Conservation (phyloP, 345 rosid species). For the Acer campestre region DNA sequence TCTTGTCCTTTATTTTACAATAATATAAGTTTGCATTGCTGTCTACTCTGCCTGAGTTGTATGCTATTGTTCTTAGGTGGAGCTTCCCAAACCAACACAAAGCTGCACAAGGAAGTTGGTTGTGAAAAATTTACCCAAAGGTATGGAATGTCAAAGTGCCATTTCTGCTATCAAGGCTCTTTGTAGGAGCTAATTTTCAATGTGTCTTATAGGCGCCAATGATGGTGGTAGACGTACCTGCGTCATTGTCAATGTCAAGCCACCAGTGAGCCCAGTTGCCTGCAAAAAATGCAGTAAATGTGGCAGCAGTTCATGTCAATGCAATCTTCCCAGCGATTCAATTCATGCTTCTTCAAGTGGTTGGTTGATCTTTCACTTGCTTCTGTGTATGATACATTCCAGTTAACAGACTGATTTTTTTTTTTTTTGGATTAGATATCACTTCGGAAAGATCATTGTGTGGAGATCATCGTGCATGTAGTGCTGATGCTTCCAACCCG, state of each 20-base stretch:
- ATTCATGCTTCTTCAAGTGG: slow-evolving; percentile 38
- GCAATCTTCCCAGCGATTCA: slow-evolving; percentile 39
- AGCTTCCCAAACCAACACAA: slow-evolving; percentile 36
- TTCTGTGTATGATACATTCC: not conserved
- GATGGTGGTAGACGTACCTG: slow-evolving; percentile 30
- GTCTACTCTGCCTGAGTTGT: not conserved
- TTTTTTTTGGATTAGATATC: slow-evolving; percentile 35
- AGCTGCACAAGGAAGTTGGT: slow-evolving; percentile 26
- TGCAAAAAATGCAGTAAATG: slow-evolving; percentile 46
- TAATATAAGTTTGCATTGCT: not conserved
- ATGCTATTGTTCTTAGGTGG: slow-evolving; percentile 33
- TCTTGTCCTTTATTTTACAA: not conserved
- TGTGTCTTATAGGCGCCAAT: slow-evolving; percentile 29
- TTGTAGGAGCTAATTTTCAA: slow-evolving; percentile 27
- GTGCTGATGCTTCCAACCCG: slow-evolving; percentile 45
- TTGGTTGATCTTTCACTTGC: slow-evolving; percentile 21
- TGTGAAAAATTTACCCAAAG: slow-evolving; percentile 43
- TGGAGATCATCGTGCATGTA: slow-evolving; percentile 31
- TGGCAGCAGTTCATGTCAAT: slow-evolving; percentile 37
- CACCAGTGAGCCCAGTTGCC: slow-evolving; percentile 27
- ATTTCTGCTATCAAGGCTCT: slow-evolving; percentile 42
- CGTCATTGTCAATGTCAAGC: slow-evolving; percentile 30
- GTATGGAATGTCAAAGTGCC: slow-evolving; percentile 48
- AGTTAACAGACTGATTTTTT: slow-evolving; percentile 16
- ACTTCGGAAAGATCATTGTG: slow-evolving; percentile 42